phyloP scores from a whole-genome alignment of 2,329 filamentous ascomycete genomes.

The Fusarium sp. region DNA sequence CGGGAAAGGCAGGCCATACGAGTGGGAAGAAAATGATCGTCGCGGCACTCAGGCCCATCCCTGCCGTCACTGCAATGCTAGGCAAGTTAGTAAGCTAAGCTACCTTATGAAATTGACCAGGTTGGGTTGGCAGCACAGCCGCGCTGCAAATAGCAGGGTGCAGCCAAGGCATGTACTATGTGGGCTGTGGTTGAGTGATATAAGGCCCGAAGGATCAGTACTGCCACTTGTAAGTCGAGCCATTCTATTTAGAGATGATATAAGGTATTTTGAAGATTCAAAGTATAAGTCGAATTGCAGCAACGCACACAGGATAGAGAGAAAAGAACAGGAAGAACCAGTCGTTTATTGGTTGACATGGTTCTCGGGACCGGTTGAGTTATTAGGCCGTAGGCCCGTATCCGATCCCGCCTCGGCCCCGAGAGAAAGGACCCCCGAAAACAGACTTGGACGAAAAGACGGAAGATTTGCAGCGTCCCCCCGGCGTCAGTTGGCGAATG shows the following conservation, averaged over 20 bases:
- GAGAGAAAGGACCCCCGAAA: constrained; percentile 20
- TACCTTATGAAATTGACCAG: background rate
- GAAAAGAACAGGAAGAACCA: background rate
- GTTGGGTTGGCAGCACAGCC: constrained; percentile 39
- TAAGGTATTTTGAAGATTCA: background rate
- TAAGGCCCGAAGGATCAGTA: constrained; percentile 4
- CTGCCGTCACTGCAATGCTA: background rate
- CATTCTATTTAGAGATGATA: background rate
- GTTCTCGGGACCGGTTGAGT: constrained; percentile 10
- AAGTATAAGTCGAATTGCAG: background rate
- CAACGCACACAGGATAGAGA: background rate
- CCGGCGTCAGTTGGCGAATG: constrained; percentile 26
- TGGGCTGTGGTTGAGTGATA: constrained; percentile 4
- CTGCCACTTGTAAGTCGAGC: background rate
- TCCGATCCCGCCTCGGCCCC: constrained; percentile 23
- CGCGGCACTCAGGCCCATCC: constrained; percentile 45
- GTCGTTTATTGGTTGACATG: background rate
- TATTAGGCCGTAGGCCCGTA: constrained; percentile 9
- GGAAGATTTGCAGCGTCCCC: constrained; percentile 22
- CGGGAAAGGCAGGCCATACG: constrained; percentile 36
- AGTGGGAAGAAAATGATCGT: constrained; percentile 46
- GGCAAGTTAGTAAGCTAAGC: constrained; percentile 2
- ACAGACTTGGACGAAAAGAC: constrained; percentile 26
- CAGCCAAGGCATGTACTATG: background rate
- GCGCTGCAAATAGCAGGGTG: constrained; percentile 46